Conservation (phyloP, 1,139 yeast genomes). For the Trichomonascaceae sp. region DNA sequence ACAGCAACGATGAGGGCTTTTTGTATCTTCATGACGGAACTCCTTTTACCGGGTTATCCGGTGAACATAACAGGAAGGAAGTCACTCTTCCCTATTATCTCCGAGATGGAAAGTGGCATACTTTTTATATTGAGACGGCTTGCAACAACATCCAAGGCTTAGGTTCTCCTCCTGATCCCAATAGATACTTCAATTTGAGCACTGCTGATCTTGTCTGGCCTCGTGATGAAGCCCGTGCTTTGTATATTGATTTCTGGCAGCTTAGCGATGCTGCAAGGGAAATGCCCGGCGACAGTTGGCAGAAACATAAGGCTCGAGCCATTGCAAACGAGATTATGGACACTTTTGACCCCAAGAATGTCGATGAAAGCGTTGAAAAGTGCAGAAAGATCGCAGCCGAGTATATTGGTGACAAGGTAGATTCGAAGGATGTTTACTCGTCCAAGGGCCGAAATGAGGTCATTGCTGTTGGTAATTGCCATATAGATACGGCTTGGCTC, state of each 20-base stretch:
- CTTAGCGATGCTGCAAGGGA: slow-evolving; percentile 89
- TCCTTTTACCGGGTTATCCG: slow-evolving; percentile 81
- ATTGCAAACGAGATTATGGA: slow-evolving; percentile 78
- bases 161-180: slow-evolving; percentile 60
- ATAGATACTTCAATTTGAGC: slow-evolving; percentile 60
- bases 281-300: slow-evolving; percentile 66
- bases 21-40: slow-evolving; percentile 60
- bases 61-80: slow-evolving; percentile 68
- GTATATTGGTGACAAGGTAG: slow-evolving; percentile 58
- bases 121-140: slow-evolving; percentile 78
- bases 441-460: slow-evolving; percentile 39
- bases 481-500: slow-evolving; percentile 95
- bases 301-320: slow-evolving; percentile 75
- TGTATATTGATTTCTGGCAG: slow-evolving; percentile 79
- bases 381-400: slow-evolving; percentile 65
- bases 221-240: slow-evolving; percentile 69
- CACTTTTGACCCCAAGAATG: slow-evolving; percentile 55
- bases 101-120: slow-evolving; percentile 40
- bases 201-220: slow-evolving; percentile 79
- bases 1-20: slow-evolving; percentile 79
- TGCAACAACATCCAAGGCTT: slow-evolving; percentile 95
- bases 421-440: slow-evolving; percentile 57
- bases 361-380: slow-evolving; percentile 42
- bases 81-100: slow-evolving; percentile 59
- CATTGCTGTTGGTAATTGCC: slow-evolving; percentile 87